These are phyloP conservation scores for Neurospora sp. DNA, from an alignment of 495 filamentous ascomycete genomes.

Conservation along the genomic window DNA sequence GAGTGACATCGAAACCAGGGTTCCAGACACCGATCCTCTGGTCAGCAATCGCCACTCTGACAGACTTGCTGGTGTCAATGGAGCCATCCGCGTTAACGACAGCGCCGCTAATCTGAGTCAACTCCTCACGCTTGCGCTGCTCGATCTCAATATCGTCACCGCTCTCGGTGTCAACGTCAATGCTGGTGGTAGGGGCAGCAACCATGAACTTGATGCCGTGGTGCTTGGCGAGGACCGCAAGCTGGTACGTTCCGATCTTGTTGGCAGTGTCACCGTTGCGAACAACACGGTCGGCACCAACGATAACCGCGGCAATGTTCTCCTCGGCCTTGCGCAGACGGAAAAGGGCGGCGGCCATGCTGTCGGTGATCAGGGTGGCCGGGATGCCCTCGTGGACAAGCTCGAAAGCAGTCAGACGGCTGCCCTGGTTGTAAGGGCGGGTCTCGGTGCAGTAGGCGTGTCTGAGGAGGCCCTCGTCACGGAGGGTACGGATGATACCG, in stretches of 20 bases:
- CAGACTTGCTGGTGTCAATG: slow-evolving; percentile 43
- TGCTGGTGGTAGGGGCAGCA: slow-evolving; percentile 87
- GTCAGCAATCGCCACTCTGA: slow-evolving; percentile 70
- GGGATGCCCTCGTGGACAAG: slow-evolving; percentile 87
- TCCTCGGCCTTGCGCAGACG: slow-evolving; percentile 40
- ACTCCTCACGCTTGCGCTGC: slow-evolving; percentile 65
- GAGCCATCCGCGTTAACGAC: slow-evolving; percentile 39
- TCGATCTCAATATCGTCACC: slow-evolving; percentile 80
- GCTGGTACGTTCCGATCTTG: slow-evolving; percentile 92
- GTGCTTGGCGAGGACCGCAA: slow-evolving; percentile 75
- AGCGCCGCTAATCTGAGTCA: slow-evolving; percentile 71
- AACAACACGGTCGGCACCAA: slow-evolving; percentile 90
- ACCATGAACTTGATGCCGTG: slow-evolving; percentile 93
- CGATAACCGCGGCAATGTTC: slow-evolving; percentile 74
- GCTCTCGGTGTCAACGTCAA: slow-evolving; percentile 69
- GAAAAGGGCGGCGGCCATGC: slow-evolving; percentile 85
- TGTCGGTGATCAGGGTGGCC: slow-evolving; percentile 89
- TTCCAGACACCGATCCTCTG: slow-evolving; percentile 83
- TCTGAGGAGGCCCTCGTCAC: slow-evolving; percentile 49
- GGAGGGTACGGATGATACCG: slow-evolving; percentile 82
- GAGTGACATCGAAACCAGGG: slow-evolving; percentile 92
- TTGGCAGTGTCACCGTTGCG: slow-evolving; percentile 97
- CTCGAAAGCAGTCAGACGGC: slow-evolving; percentile 89
- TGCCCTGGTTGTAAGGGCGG: slow-evolving; percentile 94
- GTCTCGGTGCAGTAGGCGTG: slow-evolving; percentile 96